These are phyloP conservation scores for Phanerochaete sordida DNA, from an alignment of 768 basidiomycete genomes.

Conservation along the genomic window DNA sequence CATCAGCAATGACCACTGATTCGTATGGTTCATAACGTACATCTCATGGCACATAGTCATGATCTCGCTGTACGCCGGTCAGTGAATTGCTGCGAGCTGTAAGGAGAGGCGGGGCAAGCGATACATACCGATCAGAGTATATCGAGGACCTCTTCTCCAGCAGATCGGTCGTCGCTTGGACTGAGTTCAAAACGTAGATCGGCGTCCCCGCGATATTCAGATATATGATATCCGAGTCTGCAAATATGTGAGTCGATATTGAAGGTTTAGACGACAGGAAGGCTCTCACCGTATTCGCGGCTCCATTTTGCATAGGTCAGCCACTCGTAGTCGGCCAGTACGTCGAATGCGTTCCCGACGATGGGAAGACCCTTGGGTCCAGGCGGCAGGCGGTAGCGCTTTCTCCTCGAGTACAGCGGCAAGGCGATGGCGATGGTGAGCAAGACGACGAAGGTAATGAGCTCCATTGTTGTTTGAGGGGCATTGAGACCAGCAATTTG, in stretches of 20 bases:
- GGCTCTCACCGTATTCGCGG: slow-evolving; percentile 11
- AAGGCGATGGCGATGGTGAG: neutral
- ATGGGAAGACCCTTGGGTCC: slow-evolving; percentile 20
- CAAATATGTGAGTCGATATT: neutral
- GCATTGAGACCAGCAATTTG: too few species aligned
- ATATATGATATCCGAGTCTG: neutral
- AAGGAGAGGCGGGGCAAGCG: neutral
- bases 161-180: neutral
- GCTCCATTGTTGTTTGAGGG: neutral
- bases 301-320: slow-evolving; percentile 18
- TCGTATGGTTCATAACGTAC: neutral
- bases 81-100: neutral
- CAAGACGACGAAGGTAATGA: neutral
- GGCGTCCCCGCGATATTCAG: neutral
- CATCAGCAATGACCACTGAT: neutral
- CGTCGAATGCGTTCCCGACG: slow-evolving; percentile 20
- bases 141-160: slow-evolving; percentile 2
- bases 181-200: neutral
- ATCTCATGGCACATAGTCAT: neutral
- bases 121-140: neutral
- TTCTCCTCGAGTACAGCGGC: neutral
- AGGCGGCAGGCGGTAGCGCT: slow-evolving; percentile 9
- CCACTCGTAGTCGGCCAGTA: slow-evolving; percentile 14
- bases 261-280: neutral
- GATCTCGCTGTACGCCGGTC: neutral